Evolutionary conservation across 345 rosid species (phyloP).

Genomic region (Jatropha curcas): DNA sequence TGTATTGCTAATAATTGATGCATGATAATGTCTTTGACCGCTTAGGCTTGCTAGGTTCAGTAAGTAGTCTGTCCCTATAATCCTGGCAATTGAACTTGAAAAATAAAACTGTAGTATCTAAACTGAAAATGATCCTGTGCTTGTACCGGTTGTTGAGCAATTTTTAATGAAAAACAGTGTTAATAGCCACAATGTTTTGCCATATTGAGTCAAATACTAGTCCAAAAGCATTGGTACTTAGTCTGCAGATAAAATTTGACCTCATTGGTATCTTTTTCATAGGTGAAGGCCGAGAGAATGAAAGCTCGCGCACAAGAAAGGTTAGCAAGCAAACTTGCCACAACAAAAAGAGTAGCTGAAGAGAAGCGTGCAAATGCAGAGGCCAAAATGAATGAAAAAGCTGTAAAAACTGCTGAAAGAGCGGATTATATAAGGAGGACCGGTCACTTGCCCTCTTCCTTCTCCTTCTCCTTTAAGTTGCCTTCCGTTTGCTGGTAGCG

Average conservation of each 20-base stretch:
- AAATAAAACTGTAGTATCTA: background rate
- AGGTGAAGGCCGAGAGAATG: conserved; percentile 85
- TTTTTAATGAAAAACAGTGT: background rate
- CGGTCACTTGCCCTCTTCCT: conserved; percentile 75
- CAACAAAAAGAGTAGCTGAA: conserved; percentile 76
- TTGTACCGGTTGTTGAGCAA: background rate
- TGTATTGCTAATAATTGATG: background rate
- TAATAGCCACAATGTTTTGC: background rate
- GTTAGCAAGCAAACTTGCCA: conserved; percentile 61
- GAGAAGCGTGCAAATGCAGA: conserved; percentile 87
- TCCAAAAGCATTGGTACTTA: background rate
- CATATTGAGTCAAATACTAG: no score
- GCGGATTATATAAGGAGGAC: conserved; percentile 86
- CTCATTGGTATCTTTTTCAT: background rate
- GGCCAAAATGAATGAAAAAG: conserved; percentile 75
- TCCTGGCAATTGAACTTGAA: background rate
- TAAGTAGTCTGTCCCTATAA: no score
- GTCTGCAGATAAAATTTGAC: background rate
- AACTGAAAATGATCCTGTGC: background rate
- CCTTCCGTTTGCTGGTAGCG: conserved; percentile 79
- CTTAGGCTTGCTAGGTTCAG: background rate
- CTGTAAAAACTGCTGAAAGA: conserved; percentile 65
- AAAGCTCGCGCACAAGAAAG: conserved; percentile 87
- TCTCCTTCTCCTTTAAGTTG: conserved; percentile 69
- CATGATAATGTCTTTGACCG: background rate